These are phyloP conservation scores for Pythium phragmiticola DNA, from an alignment of 352 stramenopile species.

Conservation along the genomic window DNA sequence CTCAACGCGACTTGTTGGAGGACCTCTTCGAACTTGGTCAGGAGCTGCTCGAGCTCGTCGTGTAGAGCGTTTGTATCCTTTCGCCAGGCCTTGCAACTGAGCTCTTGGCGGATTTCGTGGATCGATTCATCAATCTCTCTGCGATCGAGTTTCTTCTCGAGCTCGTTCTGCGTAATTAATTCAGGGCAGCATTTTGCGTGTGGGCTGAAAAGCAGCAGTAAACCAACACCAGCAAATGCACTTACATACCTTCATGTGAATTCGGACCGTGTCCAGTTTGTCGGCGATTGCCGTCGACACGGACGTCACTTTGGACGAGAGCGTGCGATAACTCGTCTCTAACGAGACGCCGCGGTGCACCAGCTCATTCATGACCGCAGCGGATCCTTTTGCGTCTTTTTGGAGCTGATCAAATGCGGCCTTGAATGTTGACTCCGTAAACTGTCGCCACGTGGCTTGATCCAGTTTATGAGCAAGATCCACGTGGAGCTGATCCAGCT, in stretches of 20 bases:
- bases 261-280: neutral
- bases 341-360: conserved; percentile 23
- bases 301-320: conserved; percentile 25
- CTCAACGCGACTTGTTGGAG: conserved; percentile 49
- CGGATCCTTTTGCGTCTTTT: neutral
- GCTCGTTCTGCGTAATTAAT: neutral
- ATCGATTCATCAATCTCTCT: neutral
- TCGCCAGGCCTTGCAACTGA: conserved; percentile 30
- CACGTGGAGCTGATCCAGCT: neutral
- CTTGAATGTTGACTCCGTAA: neutral
- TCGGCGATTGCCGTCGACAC: conserved; percentile 9
- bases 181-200: neutral
- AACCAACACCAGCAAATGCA: neutral
- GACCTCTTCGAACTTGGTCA: conserved; percentile 29
- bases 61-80: conserved; percentile 22
- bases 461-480: conserved; percentile 4
- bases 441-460: conserved; percentile 7
- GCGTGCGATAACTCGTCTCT: conserved; percentile 21
- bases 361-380: conserved; percentile 13
- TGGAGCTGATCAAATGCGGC: neutral
- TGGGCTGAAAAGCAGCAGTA: neutral
- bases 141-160: conserved; percentile 11
- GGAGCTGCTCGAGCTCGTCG: conserved; percentile 11
- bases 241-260: conserved; percentile 6
- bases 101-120: conserved; percentile 26